Evolutionary conservation across 1,284 basidiomycete species (phyloP), one percentile per base, ranked within the genome.

Genomic region (Vanrija pseudolonga): DNA sequence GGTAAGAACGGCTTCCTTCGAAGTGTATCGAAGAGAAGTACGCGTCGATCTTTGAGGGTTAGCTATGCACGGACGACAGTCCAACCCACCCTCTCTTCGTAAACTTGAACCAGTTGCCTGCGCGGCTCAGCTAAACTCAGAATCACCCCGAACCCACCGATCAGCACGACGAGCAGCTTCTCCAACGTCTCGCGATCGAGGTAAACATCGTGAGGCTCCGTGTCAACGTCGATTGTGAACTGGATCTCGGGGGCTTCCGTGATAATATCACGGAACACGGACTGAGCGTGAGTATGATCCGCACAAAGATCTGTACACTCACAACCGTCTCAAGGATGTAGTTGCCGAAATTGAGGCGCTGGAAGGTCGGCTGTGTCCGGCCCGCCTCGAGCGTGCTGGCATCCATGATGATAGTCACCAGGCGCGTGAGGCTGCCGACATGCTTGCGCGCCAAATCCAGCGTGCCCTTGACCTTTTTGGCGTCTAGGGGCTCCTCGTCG

Each of bases 131-230:
- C n/a, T n/a, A 26, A 26, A 26, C n/a, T n/a, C n/a, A 26, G 24
- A 9, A 4, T 26, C 23, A 24, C 3, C 63, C 23, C 42, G 24
- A 4, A 26, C 24, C 24, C 24, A 57, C 68, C 70, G 47, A 77
- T 63, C 2, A 78, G 60, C 46, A 75, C 76, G 65, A 72, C 76
- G 14, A 76, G 59, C 53, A 78, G 69, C 60, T 78, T 79, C 51
- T 80, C 78, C 12, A 75, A 79, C 28, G 77, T 68, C 22, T 78
- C 77, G 0, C 66, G 59, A 57, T 74, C 73, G 48, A 78, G 68
- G 55, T 69, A 79, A 6, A 71, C 68, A 15, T 69, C 63, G 28
- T 55, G 47, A 6, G 64, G 64, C 2, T 57, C 40, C 14, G 66
- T 51, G 49, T 79, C 77, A 47, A 72, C 72, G 3, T 77, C 70